Conservation (phyloP, 202 grass and related monocot species). For the Sporobolus alterniflorus region DNA sequence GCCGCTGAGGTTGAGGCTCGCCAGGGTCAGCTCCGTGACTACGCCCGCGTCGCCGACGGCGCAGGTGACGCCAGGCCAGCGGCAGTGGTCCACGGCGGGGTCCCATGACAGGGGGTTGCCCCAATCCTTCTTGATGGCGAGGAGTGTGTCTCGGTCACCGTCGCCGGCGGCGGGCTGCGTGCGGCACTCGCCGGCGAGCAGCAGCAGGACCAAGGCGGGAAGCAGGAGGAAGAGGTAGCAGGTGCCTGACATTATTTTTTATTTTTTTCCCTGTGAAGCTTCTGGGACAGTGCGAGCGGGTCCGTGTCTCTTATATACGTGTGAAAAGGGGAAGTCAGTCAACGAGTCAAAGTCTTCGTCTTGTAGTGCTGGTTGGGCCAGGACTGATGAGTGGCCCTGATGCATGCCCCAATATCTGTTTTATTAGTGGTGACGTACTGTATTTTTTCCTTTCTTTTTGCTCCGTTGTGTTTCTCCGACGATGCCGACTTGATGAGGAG, state of each 20-base stretch:
- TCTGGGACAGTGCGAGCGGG: neutral
- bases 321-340: too few relatives aligned
- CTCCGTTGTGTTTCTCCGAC: too few relatives aligned
- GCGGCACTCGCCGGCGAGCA: conserved; percentile 9
- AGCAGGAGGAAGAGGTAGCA: neutral
- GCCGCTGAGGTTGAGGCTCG: neutral
- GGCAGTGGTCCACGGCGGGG: conserved; percentile 46
- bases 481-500: too few relatives aligned
- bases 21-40: conserved; percentile 31
- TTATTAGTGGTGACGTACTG: too few relatives aligned
- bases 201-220: conserved; percentile 15
- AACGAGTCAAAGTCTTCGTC: too few relatives aligned
- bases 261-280: neutral
- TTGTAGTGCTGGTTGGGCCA: too few relatives aligned
- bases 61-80: conserved; percentile 52
- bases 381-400: too few relatives aligned
- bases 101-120: conserved; percentile 51
- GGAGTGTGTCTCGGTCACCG: conserved; percentile 41
- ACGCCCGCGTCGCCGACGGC: neutral
- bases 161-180: conserved; percentile 17
- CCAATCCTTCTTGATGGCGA: conserved; percentile 43
- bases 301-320: too few relatives aligned
- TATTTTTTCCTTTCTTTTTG: too few relatives aligned
- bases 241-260: conserved; percentile 36
- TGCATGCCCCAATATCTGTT: too few relatives aligned